Base-by-base conservation (phyloP, 2,329 filamentous ascomycete species). In the Cucurbitaria berberidis region DNA sequence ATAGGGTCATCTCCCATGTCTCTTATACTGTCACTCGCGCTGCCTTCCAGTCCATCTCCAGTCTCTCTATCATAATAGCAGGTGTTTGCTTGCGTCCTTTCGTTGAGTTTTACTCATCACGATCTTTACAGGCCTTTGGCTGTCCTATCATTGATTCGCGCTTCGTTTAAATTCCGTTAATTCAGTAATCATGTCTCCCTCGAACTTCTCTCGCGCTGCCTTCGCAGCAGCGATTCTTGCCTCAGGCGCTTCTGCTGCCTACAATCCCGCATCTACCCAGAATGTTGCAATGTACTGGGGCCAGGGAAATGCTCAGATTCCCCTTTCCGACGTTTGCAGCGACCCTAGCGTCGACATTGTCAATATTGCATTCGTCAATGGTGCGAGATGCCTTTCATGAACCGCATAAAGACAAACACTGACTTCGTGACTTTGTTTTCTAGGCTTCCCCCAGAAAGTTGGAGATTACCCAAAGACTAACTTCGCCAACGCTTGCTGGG, bases 201-300 rank as follows among this genome's bases (percentile, higher is more conserved):
- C 69, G 15, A 63, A 44, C 47, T 59, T 75, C 51, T 46, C 61
- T 45, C 59, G 59, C 21, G 64, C 73, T 59, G 66, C 75, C 40
- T 60, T 71, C 34, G 68, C 74, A 48, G 74, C 75, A 44, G 66
- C 68, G 30, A 53, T 75, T 48, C 56, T 72, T 43, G 63, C 69
- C 39, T 64, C 75, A n/a, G 64, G 74, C 24, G 65, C 67, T 40
- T 74, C 73, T 36, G 74, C 76, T 51, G 73, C 73, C 34, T 77
- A 81, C 57, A 67, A 79, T 68, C 64, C 72, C 19, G 58, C 68
- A 42, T 69, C 76, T 8, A 78, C 76, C 47, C 75, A 72, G 34
- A 84, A 84, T 60, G 73, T 84, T 41, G 81, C 76, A 21, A 74
- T 83, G 39, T 85, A 85, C 71, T 84, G 79, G 75, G 83, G 84